Conservation (phyloP, 305 asterid genomes). For the Coffea humblotiana region DNA sequence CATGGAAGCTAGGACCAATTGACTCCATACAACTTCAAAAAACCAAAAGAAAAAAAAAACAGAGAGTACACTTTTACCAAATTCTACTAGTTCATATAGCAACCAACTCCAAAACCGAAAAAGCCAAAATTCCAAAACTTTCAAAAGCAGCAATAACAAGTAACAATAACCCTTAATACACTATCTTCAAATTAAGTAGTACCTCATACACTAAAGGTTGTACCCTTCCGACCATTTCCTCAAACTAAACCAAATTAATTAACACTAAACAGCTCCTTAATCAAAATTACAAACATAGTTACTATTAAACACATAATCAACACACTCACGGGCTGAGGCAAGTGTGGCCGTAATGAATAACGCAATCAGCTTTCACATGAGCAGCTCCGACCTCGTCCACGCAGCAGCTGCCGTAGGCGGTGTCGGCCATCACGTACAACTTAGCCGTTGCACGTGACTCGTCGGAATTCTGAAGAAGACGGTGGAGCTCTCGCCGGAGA, state of each 20-base stretch:
- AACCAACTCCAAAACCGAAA: neutral
- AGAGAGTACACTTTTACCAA: neutral
- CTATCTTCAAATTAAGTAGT: too few species aligned
- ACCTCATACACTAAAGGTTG: neutral
- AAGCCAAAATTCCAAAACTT: neutral
- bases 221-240: neutral
- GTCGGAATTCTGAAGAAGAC: slow-evolving; percentile 9
- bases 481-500: slow-evolving; percentile 42
- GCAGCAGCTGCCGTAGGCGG: slow-evolving; percentile 90
- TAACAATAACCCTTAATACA: neutral
- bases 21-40: neutral
- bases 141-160: neutral
- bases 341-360: slow-evolving; percentile 83
- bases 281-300: neutral
- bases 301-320: slow-evolving; percentile 9
- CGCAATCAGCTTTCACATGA: slow-evolving; percentile 75
- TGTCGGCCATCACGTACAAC: slow-evolving; percentile 93
- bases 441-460: slow-evolving; percentile 36
- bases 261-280: neutral
- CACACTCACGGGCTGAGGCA: slow-evolving; percentile 89
- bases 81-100: neutral
- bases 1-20: neutral
- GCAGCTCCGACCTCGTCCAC: slow-evolving; percentile 97
- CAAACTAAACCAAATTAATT: neutral
- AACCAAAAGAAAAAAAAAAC: neutral